phyloP scores from a whole-genome alignment of 306 rosid species.

The Trifolium fragiferum region DNA sequence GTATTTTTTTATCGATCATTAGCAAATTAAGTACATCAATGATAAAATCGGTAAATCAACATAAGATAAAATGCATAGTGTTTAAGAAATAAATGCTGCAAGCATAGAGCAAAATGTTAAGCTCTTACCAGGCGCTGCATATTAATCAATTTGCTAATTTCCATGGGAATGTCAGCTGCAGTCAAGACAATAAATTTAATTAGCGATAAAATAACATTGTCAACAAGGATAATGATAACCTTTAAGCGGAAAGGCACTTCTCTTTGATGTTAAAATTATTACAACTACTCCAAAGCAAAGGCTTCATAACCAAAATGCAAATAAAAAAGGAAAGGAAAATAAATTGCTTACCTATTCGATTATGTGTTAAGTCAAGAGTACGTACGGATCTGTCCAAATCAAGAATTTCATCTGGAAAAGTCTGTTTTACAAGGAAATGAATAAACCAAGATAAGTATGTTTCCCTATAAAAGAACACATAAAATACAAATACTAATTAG shows the following conservation, averaged over 20 bases:
- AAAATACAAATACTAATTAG: not conserved
- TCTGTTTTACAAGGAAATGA: conserved; percentile 47
- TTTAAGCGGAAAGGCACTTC: conserved; percentile 24
- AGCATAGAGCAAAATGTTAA: conserved; percentile 29
- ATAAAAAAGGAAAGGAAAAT: conserved; percentile 22
- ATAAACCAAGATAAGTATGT: conserved; percentile 33
- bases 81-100: conserved; percentile 24
- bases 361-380: conserved; percentile 82
- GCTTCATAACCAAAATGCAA: conserved; percentile 35
- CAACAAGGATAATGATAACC: conserved; percentile 5
- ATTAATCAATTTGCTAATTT: conserved; percentile 73
- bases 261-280: conserved; percentile 12
- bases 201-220: not conserved
- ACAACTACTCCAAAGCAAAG: conserved; percentile 8
- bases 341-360: conserved; percentile 69
- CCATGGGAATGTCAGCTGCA: conserved; percentile 88
- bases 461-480: not conserved
- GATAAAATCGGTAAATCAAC: not conserved
- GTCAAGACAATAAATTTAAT: conserved; percentile 27
- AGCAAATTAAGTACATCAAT: not conserved
- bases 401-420: conserved; percentile 85
- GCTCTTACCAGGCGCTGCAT: conserved; percentile 83
- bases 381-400: conserved; percentile 80
- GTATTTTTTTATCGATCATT: not conserved
- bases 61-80: not conserved